Conservation (phyloP, 495 filamentous ascomycete species). For the Lentithecium fluviatile region DNA sequence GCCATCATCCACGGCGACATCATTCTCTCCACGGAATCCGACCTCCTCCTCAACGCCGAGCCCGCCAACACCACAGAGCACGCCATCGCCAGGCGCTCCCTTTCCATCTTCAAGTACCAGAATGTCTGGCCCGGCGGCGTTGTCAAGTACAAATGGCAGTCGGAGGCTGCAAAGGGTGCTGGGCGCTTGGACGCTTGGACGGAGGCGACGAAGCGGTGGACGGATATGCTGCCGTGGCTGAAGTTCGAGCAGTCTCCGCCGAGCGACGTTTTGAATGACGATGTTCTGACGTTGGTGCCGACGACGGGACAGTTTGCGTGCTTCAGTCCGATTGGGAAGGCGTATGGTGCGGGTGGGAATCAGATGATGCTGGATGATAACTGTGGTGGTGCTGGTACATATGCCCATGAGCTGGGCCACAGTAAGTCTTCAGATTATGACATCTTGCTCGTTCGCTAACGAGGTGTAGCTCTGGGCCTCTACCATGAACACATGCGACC, state of each 20-base stretch:
- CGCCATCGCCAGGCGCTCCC: slow-evolving; percentile 8
- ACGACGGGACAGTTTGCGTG: slow-evolving; percentile 1
- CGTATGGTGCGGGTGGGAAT: slow-evolving; percentile 4
- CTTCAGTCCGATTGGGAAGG: slow-evolving; percentile 10
- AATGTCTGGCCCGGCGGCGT: slow-evolving; percentile 21
- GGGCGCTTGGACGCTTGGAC: slow-evolving; percentile 14
- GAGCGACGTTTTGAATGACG: not conserved
- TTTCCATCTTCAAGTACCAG: slow-evolving; percentile 13
- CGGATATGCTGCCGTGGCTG: slow-evolving; percentile 16
- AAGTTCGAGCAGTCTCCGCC: slow-evolving; percentile 10
- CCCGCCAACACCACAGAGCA: not conserved
- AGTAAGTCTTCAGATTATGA: slow-evolving; percentile 4
- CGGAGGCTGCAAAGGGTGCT: not conserved
- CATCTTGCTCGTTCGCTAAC: not conserved
- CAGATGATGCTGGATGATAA: slow-evolving; percentile 12
- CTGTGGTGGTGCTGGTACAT: slow-evolving; percentile 9
- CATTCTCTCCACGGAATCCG: slow-evolving; percentile 10
- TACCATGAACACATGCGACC: slow-evolving; percentile 23
- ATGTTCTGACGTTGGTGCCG: not conserved
- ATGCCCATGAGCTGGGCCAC: slow-evolving; percentile 26
- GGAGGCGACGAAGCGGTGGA: slow-evolving; percentile 19
- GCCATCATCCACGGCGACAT: slow-evolving; percentile 27
- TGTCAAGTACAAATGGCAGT: slow-evolving; percentile 19
- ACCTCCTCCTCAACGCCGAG: slow-evolving; percentile 5
- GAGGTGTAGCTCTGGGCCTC: slow-evolving; percentile 15